Conservation (phyloP, 306 rosid species). For the Vachellia pachyceras region DNA sequence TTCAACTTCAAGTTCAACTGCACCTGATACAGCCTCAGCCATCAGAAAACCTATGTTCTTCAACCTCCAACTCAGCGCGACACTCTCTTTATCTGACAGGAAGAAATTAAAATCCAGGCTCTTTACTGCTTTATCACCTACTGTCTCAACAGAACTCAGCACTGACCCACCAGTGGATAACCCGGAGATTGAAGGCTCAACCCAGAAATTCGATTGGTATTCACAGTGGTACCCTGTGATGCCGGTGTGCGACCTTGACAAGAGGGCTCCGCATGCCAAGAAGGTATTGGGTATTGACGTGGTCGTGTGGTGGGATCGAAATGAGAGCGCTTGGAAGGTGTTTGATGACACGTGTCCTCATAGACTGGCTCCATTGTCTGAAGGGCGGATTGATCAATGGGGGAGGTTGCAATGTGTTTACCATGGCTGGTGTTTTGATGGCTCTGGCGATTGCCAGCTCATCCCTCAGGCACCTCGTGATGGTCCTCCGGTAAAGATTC, state of each 20-base stretch:
- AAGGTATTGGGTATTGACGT: conserved; percentile 82
- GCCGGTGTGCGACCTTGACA: conserved; percentile 87
- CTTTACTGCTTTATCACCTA: conserved; percentile 60
- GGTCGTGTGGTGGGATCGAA: conserved; percentile 96
- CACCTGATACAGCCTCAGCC: conserved; percentile 8
- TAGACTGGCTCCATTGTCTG: conserved; percentile 90
- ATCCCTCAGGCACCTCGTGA: conserved; percentile 89
- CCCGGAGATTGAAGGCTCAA: conserved; percentile 34
- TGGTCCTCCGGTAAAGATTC: conserved; percentile 75
- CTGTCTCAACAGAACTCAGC: conserved; percentile 52
- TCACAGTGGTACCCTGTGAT: conserved; percentile 89
- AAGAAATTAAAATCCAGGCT: conserved; percentile 48
- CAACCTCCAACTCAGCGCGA: conserved; percentile 36
- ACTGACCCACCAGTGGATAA: conserved; percentile 43
- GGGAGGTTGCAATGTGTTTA: conserved; percentile 95
- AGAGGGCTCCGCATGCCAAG: conserved; percentile 80
- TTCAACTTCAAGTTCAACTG: conserved; percentile 37
- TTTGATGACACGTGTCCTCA: conserved; percentile 92
- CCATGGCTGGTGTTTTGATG: conserved; percentile 96
- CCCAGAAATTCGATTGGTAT: conserved; percentile 78
- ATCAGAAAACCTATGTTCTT: conserved; percentile 43
- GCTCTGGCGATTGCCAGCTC: conserved; percentile 82
- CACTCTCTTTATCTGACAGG: conserved; percentile 30
- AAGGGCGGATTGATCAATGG: conserved; percentile 94
- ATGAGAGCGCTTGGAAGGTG: conserved; percentile 83